Evolutionary conservation across 306 rosid genomes (phyloP).

Genomic region (Lathyrus aphaca): DNA sequence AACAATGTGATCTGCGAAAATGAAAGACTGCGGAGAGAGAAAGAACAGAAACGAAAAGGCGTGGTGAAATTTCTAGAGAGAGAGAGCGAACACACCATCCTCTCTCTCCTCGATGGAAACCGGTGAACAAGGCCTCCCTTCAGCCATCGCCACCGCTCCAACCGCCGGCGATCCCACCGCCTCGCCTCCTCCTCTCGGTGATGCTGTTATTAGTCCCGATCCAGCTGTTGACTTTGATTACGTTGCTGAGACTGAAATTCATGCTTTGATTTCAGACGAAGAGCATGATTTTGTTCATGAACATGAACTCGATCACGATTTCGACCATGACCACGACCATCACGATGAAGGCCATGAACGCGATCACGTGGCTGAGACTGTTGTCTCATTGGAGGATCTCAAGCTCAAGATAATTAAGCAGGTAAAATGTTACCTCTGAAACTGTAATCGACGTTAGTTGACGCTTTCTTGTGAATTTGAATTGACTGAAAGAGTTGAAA

Average conservation of each 20-base stretch:
- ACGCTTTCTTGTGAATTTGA: background rate
- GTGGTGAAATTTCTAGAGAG: slow-evolving; percentile 41
- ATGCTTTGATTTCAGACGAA: slow-evolving; percentile 55
- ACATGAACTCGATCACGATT: slow-evolving; percentile 26
- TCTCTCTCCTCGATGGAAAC: slow-evolving; percentile 68
- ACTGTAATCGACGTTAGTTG: slow-evolving; percentile 3
- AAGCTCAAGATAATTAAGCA: slow-evolving; percentile 78
- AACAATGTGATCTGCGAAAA: slow-evolving; percentile 11
- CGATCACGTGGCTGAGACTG: slow-evolving; percentile 48
- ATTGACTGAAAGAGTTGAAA: background rate
- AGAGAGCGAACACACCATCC: slow-evolving; percentile 15
- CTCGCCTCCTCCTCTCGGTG: slow-evolving; percentile 42
- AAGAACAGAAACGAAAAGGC: slow-evolving; percentile 51
- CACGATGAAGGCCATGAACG: slow-evolving; percentile 44
- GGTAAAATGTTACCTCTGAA: slow-evolving; percentile 41
- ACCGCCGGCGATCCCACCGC: slow-evolving; percentile 40
- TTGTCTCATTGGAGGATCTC: slow-evolving; percentile 72
- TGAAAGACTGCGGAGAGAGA: slow-evolving; percentile 45
- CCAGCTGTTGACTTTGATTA: slow-evolving; percentile 44
- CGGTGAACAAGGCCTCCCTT: slow-evolving; percentile 56
- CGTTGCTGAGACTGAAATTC: slow-evolving; percentile 49
- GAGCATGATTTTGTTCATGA: slow-evolving; percentile 50
- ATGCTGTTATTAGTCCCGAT: slow-evolving; percentile 17
- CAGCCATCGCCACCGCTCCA: slow-evolving; percentile 38
- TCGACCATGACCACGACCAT: slow-evolving; percentile 34